These are phyloP conservation scores for Zygoascus flipseniorum DNA, from an alignment of 805 yeast species.

Conservation along the genomic window DNA sequence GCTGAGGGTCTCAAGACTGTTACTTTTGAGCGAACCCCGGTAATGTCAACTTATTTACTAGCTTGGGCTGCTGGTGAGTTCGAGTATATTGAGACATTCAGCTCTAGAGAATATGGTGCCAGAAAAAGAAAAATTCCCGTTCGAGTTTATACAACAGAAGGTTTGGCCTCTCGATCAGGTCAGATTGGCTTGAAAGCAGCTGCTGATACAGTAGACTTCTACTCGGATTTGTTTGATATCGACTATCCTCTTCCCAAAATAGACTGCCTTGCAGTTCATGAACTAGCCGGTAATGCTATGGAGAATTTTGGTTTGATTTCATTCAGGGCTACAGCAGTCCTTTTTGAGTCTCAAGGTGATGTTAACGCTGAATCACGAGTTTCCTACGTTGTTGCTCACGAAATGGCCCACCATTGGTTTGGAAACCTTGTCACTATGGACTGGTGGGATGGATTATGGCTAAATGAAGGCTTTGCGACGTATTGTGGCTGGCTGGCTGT, in stretches of 20 bases:
- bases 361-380: constrained; percentile 58
- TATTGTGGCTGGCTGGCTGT: constrained; percentile 72
- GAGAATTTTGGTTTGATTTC: constrained; percentile 83
- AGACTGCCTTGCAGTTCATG: constrained; percentile 72
- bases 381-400: constrained; percentile 77
- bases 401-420: constrained; percentile 87
- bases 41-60: constrained; percentile 77
- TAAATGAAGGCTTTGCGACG: constrained; percentile 86
- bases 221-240: constrained; percentile 57
- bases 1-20: constrained; percentile 55
- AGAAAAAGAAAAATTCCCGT: constrained; percentile 52
- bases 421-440: constrained; percentile 86
- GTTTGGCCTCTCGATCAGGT: constrained; percentile 48
- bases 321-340: constrained; percentile 52
- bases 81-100: constrained; percentile 54
- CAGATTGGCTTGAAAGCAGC: constrained; percentile 55
- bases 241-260: constrained; percentile 75
- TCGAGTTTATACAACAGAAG: constrained; percentile 63
- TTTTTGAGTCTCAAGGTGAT: constrained; percentile 64
- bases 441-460: constrained; percentile 92
- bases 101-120: constrained; percentile 16
- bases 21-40: constrained; percentile 67
- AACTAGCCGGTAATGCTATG: constrained; percentile 81
- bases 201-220: constrained; percentile 55
- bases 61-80: constrained; percentile 80